Evolutionary conservation across 495 filamentous ascomycete genomes (phyloP), one percentile per base, ranked within the genome.

Genomic region (Penicillium canescens): DNA sequence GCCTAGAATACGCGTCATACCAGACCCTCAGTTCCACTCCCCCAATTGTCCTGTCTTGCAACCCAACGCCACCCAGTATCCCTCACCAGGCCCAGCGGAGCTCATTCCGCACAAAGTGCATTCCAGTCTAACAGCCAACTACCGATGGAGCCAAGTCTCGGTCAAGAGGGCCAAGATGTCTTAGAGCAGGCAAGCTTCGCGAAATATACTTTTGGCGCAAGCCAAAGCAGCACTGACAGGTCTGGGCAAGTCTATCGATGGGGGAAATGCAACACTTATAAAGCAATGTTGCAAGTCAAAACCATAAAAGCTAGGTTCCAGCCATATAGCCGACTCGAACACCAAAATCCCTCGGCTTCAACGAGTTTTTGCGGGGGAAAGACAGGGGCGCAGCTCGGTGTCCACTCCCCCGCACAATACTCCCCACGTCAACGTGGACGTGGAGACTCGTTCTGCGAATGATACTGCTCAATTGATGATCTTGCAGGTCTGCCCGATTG

Each of bases 181-280:
- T 40, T 49, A 24, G 31, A 10, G 20, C n/a, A 49, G 21, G 46
- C 5, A 49, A 49, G 46, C 46, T 40, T 49, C 40, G 14, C 14
- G 10, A 28, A 41, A 21, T 21, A 18, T 20, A 7, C 24, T 40
- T 39, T 49, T 31, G 28, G 28, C 23, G 36, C 2, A 10, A 31
- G 35, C 24, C 37, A 49, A 37, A 8, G 26, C 21, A 45, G 11
- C 10, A 35, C 8, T 5, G 10, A 6, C 11, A 38, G 1, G 12
- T 46, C 44, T 35, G 12, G 31, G 28, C 31, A 13, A 26, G 34
- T 6, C 34, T n/a, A 21, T 28, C 8, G 28, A 1, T 6, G 4
- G 0, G 0, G 12, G 8, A 20, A 3, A 13, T 14, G 34, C 1
- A 18, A 31, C 42, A 4, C 10, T n/a, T 28, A 21, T 21, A 26